Base-by-base conservation (phyloP, 345 rosid species). In the Capsella bursapastoris region DNA sequence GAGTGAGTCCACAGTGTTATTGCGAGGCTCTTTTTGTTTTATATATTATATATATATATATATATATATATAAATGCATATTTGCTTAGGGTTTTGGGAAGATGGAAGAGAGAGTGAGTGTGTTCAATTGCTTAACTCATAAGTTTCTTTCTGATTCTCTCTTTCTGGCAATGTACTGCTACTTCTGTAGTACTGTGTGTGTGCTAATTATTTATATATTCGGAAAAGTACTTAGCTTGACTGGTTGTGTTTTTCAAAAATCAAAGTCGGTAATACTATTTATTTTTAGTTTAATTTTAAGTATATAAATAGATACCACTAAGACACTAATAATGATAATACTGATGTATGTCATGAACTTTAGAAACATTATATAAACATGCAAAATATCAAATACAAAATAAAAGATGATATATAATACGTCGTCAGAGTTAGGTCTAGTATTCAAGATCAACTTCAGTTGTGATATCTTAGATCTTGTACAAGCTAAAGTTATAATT, bases 61-160 rank as follows among this genome's bases (percentile, higher is more conserved):
- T 18, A 64, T 47, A 47, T 61, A 73, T 18, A 18, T 18, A 18
- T 18, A 18, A 0, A 18, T 22, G 22, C 7, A 71, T 41, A 66
- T 57, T 66, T 66, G 51, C 34, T 78, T 78, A 72, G 73, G 77
- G 81, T 66, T 78, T 78, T 66, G 68, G 22, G 73, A 72, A 72
- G 73, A 44, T 71, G 58, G 77, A 78, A 44, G 57, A 66, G 57
- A 66, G 77, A 71, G 77, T 47, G 57, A 66, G 64, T 50, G 52
- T 59, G 52, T 34, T 10, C 27, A 31, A 65, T 78, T 78, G 73
- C 81, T 78, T 78, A 78, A 78, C 77, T 60, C 73, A 59, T 78
- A 78, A 78, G 81, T 66, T 78, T 78, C 77, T 78, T 43, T 50
- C 0, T 38, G 80, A 71, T 71, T 71, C 72, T 62, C 65, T 65